Percentiles rank a stretch among this genome's conserved stretches.
These are phyloP conservation scores for Populus deltoides DNA, from an alignment of 345 rosid species.

Conservation along the genomic window DNA sequence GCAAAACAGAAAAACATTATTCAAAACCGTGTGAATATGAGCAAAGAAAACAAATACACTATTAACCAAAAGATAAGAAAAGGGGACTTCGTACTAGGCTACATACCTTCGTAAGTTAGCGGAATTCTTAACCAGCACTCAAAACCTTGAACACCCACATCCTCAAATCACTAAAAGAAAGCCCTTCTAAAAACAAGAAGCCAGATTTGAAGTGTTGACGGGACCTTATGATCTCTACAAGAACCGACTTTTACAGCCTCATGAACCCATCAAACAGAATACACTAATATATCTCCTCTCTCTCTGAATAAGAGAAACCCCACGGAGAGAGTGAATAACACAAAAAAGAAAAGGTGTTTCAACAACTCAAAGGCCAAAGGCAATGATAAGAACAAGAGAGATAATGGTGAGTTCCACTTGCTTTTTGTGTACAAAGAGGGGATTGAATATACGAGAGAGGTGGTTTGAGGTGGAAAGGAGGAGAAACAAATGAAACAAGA, in stretches of 20 bases:
- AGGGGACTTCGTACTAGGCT: no score
- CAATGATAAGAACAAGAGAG: constrained; percentile 11
- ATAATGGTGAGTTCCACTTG: constrained; percentile 25
- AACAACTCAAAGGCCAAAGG: constrained; percentile 16
- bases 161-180: constrained; percentile 15
- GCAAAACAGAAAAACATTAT: background rate
- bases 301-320: constrained; percentile 11
- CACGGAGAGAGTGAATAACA: background rate
- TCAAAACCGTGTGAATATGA: constrained; percentile 10
- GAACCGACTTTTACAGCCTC: constrained; percentile 10
- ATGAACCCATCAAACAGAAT: background rate
- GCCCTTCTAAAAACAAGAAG: background rate
- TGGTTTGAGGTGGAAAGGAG: background rate
- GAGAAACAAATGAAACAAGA: constrained; percentile 8
- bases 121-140: constrained; percentile 27
- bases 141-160: constrained; percentile 35
- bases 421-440: background rate
- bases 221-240: constrained; percentile 15
- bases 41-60: background rate
- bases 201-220: constrained; percentile 1
- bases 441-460: background rate
- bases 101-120: background rate
- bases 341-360: background rate
- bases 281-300: constrained; percentile 6
- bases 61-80: background rate